Percentiles rank a stretch among this genome's conserved stretches.
phyloP scores from a whole-genome alignment of 164 flowering plant genomes.

The Annona cherimola region DNA sequence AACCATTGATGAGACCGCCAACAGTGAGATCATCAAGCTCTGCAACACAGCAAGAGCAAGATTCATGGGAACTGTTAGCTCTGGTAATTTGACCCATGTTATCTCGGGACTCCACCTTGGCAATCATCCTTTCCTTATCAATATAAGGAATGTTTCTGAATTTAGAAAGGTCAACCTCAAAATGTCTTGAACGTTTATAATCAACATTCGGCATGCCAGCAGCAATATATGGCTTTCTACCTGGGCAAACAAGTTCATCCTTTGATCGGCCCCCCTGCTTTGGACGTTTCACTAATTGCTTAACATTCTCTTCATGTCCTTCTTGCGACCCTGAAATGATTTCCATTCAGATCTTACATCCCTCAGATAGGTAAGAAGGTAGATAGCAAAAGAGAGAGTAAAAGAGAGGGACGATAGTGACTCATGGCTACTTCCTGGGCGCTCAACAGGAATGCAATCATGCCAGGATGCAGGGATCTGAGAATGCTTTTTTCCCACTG shows the following conservation, averaged over 20 bases:
- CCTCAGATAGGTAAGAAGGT: slow-evolving; percentile 86
- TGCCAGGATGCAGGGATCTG: too few relatives aligned
- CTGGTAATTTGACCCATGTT: slow-evolving; percentile 96
- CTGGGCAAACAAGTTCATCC: slow-evolving; percentile 98
- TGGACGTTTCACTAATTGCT: slow-evolving; percentile 81
- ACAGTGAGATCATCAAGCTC: slow-evolving; percentile 99
- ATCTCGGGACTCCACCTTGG: slow-evolving; percentile 88
- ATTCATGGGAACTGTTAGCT: slow-evolving; percentile 88
- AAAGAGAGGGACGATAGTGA: slow-evolving; percentile 86
- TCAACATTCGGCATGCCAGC: slow-evolving; percentile 99
- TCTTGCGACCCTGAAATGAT: slow-evolving; percentile 79
- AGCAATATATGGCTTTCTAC: slow-evolving; percentile 94
- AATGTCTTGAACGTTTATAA: slow-evolving; percentile 92
- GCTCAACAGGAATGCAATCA: too few relatives aligned
- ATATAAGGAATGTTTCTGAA: slow-evolving; percentile 79
- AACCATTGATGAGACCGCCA: slow-evolving; percentile 97
- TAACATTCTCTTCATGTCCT: slow-evolving; percentile 97
- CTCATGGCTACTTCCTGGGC: slow-evolving; percentile 34
- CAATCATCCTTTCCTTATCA: slow-evolving; percentile 81
- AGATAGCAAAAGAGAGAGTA: slow-evolving; percentile 78
- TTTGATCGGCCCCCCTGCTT: slow-evolving; percentile 84
- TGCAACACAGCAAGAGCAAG: slow-evolving; percentile 95
- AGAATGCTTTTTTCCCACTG: too few relatives aligned
- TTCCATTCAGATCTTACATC: slow-evolving; percentile 80
- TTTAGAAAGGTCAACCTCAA: slow-evolving; percentile 89